Base-by-base conservation (phyloP, 2,329 filamentous ascomycete genomes). In the Alternaria arbusti region DNA sequence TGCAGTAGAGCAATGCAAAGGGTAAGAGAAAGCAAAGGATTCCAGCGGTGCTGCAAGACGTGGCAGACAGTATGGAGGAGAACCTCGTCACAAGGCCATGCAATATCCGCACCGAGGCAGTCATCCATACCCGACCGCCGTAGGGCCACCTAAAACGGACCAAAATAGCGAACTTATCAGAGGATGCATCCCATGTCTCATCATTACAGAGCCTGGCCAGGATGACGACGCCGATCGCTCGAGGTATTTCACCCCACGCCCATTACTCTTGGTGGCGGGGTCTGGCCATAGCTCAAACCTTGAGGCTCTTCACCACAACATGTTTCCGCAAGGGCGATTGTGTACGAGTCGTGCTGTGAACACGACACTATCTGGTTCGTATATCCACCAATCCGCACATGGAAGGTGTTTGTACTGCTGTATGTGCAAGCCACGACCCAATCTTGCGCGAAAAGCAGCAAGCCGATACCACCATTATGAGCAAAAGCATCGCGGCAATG, bases 21-120 rank as follows among this genome's bases (percentile, higher is more conserved):
- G 62, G 68, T 67, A 69, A 68, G 55, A 69, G 62, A 65, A 65
- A 65, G 54, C 54, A 61, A 40, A 50, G 47, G 50, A 54, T 47
- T 62, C 62, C 57, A 66, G 59, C 66, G 56, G 64, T 44, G 66
- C 68, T 70, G 73, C 70, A 71, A 75, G 73, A 78, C 75, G 76
- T 79, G 76, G 78, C 75, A 78, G 67, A 61, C 59, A 47, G 61
- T 54, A 59, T 63, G 63, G 40, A 65, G 61, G 57, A 64, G 63
- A 62, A 36, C 26, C 45, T 22, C 52, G 68, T 75, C 75, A 78
- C 72, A 69, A 75, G 72, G 71, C 61, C 70, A 70, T 63, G 59
- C 64, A 63, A 54, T 65, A 73, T 71, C 73, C 74, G 70, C 68
- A 58, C 67, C 59, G 44, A 47, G 63, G 59, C 63, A 59, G 62